Percentiles rank a stretch among this genome's conserved stretches.
phyloP scores from a whole-genome alignment of 2,329 filamentous ascomycete species.

The Fragosphaeria purpurea region DNA sequence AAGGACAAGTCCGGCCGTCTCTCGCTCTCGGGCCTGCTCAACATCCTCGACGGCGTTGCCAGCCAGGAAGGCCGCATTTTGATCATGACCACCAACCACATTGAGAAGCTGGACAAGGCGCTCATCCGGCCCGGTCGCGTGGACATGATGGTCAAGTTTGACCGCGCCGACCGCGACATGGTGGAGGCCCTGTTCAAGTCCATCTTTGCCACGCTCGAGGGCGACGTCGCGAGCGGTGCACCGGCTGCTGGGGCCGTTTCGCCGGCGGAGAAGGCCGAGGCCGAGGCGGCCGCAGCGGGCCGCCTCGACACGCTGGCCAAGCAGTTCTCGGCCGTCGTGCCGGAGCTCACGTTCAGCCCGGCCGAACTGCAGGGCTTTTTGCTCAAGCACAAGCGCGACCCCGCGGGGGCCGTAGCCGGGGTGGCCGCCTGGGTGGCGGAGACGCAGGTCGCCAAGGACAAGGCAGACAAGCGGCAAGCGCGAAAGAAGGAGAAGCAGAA shows the following conservation, averaged over 20 bases:
- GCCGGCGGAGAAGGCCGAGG: slow-evolving; percentile 17
- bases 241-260: not conserved
- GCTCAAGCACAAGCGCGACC: slow-evolving; percentile 44
- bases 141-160: slow-evolving; percentile 50
- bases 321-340: slow-evolving; percentile 41
- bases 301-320: slow-evolving; percentile 35
- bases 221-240: slow-evolving; percentile 27
- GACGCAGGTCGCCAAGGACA: slow-evolving; percentile 37
- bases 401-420: slow-evolving; percentile 36
- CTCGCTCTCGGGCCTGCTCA: slow-evolving; percentile 67
- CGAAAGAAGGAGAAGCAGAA: slow-evolving; percentile 24
- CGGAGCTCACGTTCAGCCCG: slow-evolving; percentile 45
- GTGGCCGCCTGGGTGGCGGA: slow-evolving; percentile 40
- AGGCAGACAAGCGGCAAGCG: slow-evolving; percentile 32
- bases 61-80: slow-evolving; percentile 54
- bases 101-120: slow-evolving; percentile 51
- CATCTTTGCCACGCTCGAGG: slow-evolving; percentile 44
- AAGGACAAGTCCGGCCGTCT: slow-evolving; percentile 30
- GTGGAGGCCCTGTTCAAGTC: slow-evolving; percentile 45
- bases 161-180: slow-evolving; percentile 43
- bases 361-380: slow-evolving; percentile 52
- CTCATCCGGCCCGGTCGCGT: slow-evolving; percentile 53
- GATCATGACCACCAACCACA: slow-evolving; percentile 57
- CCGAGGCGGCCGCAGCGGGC: slow-evolving; percentile 24
- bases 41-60: slow-evolving; percentile 67